Percentiles rank a stretch among this genome's conserved stretches.
phyloP scores from a whole-genome alignment of 257 asterid species.

The Ocimum tenuiflorum region DNA sequence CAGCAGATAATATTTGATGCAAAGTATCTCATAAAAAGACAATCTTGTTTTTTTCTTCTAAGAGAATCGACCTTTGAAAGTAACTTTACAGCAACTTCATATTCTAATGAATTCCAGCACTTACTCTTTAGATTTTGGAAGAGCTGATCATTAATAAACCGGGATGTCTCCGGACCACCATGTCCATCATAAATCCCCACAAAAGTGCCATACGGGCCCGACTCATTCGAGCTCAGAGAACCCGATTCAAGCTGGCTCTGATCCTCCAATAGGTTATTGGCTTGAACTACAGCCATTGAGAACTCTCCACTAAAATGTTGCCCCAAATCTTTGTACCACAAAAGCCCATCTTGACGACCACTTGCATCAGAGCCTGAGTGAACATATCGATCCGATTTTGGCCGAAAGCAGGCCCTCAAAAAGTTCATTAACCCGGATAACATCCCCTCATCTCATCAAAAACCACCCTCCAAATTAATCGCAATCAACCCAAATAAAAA shows the following conservation, averaged over 20 bases:
- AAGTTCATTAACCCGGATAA: slow-evolving; percentile 62
- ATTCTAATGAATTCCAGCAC: slow-evolving; percentile 19
- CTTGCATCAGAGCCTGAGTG: slow-evolving; percentile 42
- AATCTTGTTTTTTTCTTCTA: background rate
- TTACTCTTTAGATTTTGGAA: slow-evolving; percentile 71
- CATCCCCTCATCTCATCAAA: slow-evolving; percentile 71
- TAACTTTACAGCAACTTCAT: background rate
- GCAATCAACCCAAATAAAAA: slow-evolving; percentile 27
- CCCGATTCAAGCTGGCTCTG: slow-evolving; percentile 91
- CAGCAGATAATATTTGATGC: background rate
- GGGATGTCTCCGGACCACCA: slow-evolving; percentile 81
- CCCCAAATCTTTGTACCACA: slow-evolving; percentile 71
- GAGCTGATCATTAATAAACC: slow-evolving; percentile 67
- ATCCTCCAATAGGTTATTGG: slow-evolving; percentile 77
- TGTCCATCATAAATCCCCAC: slow-evolving; percentile 90
- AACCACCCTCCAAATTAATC: slow-evolving; percentile 37
- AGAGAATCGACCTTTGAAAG: background rate
- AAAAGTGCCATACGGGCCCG: slow-evolving; percentile 71
- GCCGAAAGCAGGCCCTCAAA: slow-evolving; percentile 69
- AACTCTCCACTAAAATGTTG: slow-evolving; percentile 72
- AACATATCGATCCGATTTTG: slow-evolving; percentile 39
- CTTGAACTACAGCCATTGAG: slow-evolving; percentile 90
- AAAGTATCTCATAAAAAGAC: background rate
- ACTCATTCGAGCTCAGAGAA: slow-evolving; percentile 39
- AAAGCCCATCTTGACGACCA: slow-evolving; percentile 66